Conservation (phyloP, 2,329 filamentous ascomycete genomes). For the Penicillium crustosum region DNA sequence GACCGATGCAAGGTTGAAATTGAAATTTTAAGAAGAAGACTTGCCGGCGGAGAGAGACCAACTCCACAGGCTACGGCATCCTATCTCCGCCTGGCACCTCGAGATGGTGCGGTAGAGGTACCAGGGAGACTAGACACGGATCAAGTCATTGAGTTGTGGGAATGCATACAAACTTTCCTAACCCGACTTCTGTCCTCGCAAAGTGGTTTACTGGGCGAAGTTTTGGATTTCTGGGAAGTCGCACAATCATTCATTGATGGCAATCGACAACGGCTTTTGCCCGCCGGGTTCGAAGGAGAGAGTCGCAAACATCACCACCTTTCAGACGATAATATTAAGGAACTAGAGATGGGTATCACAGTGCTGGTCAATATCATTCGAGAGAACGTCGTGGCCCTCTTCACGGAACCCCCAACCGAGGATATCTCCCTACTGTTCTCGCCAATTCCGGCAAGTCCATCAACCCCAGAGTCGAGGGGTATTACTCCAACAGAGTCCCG, state of each 20-base stretch:
- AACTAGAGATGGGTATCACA: conserved; percentile 73
- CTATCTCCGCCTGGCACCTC: conserved; percentile 72
- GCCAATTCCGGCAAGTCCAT: conserved; percentile 66
- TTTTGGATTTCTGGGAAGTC: conserved; percentile 91
- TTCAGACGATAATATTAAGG: conserved; percentile 65
- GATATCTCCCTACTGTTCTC: conserved; percentile 87
- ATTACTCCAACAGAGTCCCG: conserved; percentile 66
- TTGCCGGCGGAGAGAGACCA: conserved; percentile 73
- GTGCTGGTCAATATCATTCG: conserved; percentile 84
- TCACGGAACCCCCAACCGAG: conserved; percentile 82
- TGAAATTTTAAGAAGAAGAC: conserved; percentile 78
- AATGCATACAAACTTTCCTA: conserved; percentile 76
- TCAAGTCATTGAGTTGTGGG: conserved; percentile 88
- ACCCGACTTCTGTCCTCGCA: conserved; percentile 69
- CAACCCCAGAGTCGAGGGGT: conserved; percentile 57
- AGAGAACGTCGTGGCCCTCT: conserved; percentile 76
- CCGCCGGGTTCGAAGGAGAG: conserved; percentile 76
- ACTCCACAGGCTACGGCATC: conserved; percentile 67
- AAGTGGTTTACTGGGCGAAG: conserved; percentile 80
- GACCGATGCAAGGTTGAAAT: conserved; percentile 90
- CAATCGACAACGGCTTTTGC: conserved; percentile 75
- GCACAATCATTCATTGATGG: conserved; percentile 87
- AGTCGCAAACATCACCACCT: conserved; percentile 80
- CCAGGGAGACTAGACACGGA: conserved; percentile 69
- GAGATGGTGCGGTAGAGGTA: conserved; percentile 63